A percentile compares a stretch with the other conserved stretches of the same genome.
Evolutionary conservation across 768 basidiomycete species (phyloP).

Genomic region (Tephrocybe sp.): DNA sequence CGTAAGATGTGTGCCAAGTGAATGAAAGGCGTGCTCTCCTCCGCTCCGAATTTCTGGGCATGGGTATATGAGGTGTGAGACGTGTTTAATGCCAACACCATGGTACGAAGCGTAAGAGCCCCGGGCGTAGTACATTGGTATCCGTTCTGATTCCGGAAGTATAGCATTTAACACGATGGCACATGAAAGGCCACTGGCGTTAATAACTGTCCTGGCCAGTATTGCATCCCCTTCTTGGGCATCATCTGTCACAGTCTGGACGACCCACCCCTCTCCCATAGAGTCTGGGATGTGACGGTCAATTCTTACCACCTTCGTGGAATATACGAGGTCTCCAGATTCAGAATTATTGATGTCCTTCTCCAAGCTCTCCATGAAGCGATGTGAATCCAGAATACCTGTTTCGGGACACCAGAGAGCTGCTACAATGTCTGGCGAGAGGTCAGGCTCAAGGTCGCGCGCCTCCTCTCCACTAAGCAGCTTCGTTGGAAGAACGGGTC

Average conservation of each 20-base stretch:
- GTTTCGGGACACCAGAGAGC: slow-evolving; percentile 85
- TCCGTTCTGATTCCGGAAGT: slow-evolving; percentile 48
- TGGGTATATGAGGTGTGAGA: slow-evolving; percentile 87
- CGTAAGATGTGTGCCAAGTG: slow-evolving; percentile 90
- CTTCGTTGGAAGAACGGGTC: slow-evolving; percentile 53
- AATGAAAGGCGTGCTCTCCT: slow-evolving; percentile 67
- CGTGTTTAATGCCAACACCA: slow-evolving; percentile 66
- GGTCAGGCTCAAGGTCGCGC: slow-evolving; percentile 74
- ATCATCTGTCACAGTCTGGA: slow-evolving; percentile 68
- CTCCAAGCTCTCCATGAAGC: slow-evolving; percentile 80
- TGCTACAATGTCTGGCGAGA: slow-evolving; percentile 64
- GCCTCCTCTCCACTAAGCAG: slow-evolving; percentile 70
- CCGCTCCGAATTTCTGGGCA: slow-evolving; percentile 63
- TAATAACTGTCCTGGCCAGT: slow-evolving; percentile 74
- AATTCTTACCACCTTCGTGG: slow-evolving; percentile 81
- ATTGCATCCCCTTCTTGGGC: slow-evolving; percentile 53
- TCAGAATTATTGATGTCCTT: slow-evolving; percentile 74
- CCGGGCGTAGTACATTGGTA: slow-evolving; percentile 77
- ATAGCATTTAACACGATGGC: slow-evolving; percentile 70
- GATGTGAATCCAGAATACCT: slow-evolving; percentile 88
- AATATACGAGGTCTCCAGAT: slow-evolving; percentile 66
- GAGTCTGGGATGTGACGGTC: slow-evolving; percentile 52
- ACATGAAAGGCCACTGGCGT: slow-evolving; percentile 76
- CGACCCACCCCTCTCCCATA: slow-evolving; percentile 76
- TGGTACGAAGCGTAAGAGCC: slow-evolving; percentile 89